phyloP scores from a whole-genome alignment of 768 basidiomycete species.

The Amylocystis lapponica region DNA sequence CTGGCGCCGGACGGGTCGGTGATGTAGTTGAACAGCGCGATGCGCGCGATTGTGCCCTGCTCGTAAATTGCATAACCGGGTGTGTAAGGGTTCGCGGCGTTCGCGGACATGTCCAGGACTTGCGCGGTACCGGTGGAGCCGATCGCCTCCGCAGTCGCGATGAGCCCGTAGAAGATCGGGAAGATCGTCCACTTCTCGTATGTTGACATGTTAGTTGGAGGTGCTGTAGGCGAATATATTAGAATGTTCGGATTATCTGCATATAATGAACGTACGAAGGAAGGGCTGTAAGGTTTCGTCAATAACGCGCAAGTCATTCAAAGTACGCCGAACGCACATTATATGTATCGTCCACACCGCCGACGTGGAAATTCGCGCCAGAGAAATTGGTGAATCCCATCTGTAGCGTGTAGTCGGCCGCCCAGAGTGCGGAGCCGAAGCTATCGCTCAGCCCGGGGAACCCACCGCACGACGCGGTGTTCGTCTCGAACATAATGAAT shows the following conservation, averaged over 20 bases:
- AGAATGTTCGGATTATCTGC: background rate
- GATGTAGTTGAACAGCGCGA: constrained; percentile 72
- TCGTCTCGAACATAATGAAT: constrained; percentile 54
- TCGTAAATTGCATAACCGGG: constrained; percentile 73
- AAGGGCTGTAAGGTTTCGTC: constrained; percentile 25
- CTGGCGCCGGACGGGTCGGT: constrained; percentile 52
- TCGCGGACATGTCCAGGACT: constrained; percentile 59
- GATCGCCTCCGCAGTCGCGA: constrained; percentile 66
- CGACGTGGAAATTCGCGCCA: constrained; percentile 43
- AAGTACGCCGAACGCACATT: constrained; percentile 42
- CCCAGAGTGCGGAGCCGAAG: constrained; percentile 51
- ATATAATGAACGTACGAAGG: constrained; percentile 24
- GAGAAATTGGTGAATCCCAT: constrained; percentile 45
- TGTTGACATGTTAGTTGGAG: constrained; percentile 48
- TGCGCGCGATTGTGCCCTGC: constrained; percentile 50
- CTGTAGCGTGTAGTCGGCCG: constrained; percentile 45
- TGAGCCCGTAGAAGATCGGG: constrained; percentile 65
- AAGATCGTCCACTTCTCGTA: constrained; percentile 71
- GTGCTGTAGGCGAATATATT: constrained; percentile 33
- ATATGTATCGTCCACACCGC: constrained; percentile 60
- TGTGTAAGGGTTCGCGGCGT: constrained; percentile 45
- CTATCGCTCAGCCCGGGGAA: constrained; percentile 51
- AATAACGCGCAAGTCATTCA: constrained; percentile 21
- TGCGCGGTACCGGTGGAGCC: constrained; percentile 61
- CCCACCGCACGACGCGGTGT: constrained; percentile 46